Base-by-base conservation (phyloP, 2,329 filamentous ascomycete genomes). In the Pseudogymnoascus sp. region DNA sequence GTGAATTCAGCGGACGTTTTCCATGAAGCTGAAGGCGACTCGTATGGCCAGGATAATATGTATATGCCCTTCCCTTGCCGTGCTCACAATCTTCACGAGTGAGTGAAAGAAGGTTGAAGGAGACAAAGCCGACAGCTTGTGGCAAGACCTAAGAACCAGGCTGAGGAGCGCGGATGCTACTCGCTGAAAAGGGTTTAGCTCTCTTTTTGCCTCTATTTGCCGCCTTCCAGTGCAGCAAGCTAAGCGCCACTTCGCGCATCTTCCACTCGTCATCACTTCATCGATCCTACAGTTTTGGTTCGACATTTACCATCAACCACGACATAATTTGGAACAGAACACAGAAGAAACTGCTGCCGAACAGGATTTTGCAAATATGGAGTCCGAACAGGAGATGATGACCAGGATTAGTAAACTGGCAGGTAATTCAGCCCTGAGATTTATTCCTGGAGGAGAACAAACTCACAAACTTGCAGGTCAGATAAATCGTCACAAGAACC, bases 401-500 rank as follows among this genome's bases (percentile, higher is more conserved):
- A 77, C 79, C 64, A 80, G 78, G 70, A 84, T 84, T 71, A 78
- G 81, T 71, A 80, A 80, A 69, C 76, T 84, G 70, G 79, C 81
- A 75, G 82, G 82, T 84, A 74, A 73, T 75, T 73, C 53, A 62
- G 64, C 44, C 40, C 62, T 35, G 56, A 67, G 65, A 63, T 59
- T 16, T 80, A 82, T 64, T 73, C 85, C 66, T 73, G 83, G 70
- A 81, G 80, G 61, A 77, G 77, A 67, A 85, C 85, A 63, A 47
- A 25, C 60, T 62, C 47, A 59, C 66, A 47, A 25, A 16, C 33
- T 62, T 40, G 8, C 67, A 91, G 89, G 88, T 68, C 87, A 90
- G 75, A 93, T 94, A 72, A 92, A 92, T 73, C 84, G 86, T 61
- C 87, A 90, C 77, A 92, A 90, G 74, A 89, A 83, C 66, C 82